Base-by-base conservation (phyloP, 1,139 yeast genomes). In the Petasospora rhodanensis region DNA sequence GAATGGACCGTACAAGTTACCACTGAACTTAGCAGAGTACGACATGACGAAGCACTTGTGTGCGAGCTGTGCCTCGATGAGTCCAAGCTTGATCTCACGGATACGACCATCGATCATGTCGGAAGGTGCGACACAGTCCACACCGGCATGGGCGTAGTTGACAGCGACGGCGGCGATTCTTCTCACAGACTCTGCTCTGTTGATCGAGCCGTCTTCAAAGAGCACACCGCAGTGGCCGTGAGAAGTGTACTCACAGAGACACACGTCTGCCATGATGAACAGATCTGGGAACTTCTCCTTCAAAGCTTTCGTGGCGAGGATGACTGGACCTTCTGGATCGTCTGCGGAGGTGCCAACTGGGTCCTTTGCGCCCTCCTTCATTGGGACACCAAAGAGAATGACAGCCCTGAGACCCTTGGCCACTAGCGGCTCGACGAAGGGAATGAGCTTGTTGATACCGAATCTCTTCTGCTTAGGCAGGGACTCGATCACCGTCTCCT, bases 101-200 rank as follows among this genome's bases (percentile, higher is more conserved):
- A 93, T 78, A 52, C 98, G 74, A 15, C 98, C 99, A 57, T 91
- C 99, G 56, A 89, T 80, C 98, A 93, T 91, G 58, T 91, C 98
- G 11, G 95, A 82, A 13, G 99, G 99, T 2, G 98, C 97, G 24
- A 91, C 96, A 35, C 87, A 82, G 56, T 91, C 73, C 2, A 96
- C 96, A 33, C 97, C 98, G 0, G 98, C 97, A 49, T 70, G 74
- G 28, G 97, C 98, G 55, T 91, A 91, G 58, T 85, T 89, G 16
- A 84, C 95, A 1, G 97, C 96, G 17, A 91, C 96, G 11, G 94
- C 91, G 2, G 95, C 96, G 34, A 91, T 71, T 56, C 99, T 71
- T 47, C 77, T 70, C 14, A 85, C 95, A 18, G 93, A 76, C 37
- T 62, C 60, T 38, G 79, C 85, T 40, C 95, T 73, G 54, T 82